Conservation (phyloP, 805 yeast species). For the Starmerella floricola region DNA sequence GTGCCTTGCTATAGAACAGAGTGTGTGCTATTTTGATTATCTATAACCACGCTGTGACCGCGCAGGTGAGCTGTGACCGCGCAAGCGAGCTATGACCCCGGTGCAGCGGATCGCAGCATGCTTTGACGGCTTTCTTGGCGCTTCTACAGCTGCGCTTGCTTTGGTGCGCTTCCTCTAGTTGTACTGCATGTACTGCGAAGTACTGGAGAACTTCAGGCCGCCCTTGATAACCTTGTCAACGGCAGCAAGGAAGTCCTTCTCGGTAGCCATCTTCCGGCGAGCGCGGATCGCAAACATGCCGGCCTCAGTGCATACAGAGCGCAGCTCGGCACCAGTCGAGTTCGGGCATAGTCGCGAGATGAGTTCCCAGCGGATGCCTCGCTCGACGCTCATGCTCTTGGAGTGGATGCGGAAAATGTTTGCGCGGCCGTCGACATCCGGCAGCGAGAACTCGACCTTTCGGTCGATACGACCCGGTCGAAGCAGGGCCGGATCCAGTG, state of each 20-base stretch:
- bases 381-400: conserved; percentile 94
- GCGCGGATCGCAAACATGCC: conserved; percentile 99
- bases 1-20: too few relatives aligned
- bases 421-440: conserved; percentile 96
- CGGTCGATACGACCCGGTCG: conserved; percentile 99
- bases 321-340: conserved; percentile 95
- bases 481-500: conserved; percentile 91
- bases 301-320: conserved; percentile 98
- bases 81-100: too few relatives aligned
- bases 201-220: conserved; percentile 91
- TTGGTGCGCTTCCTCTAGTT: conserved; percentile 37
- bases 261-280: conserved; percentile 94
- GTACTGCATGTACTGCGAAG: conserved; percentile 97
- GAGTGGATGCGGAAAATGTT: conserved; percentile 95
- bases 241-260: conserved; percentile 93
- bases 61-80: too few relatives aligned
- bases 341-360: conserved; percentile 96
- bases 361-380: conserved; percentile 96
- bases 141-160: not conserved
- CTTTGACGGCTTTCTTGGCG: not conserved
- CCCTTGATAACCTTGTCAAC: conserved; percentile 98
- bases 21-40: too few relatives aligned
- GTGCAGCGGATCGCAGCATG: not conserved
- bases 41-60: too few relatives aligned
- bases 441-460: conserved; percentile 91